Percentiles rank a stretch among this genome's conserved stretches.
Conservation (phyloP, 2,329 filamentous ascomycete species). For the Epichloe elymi region DNA sequence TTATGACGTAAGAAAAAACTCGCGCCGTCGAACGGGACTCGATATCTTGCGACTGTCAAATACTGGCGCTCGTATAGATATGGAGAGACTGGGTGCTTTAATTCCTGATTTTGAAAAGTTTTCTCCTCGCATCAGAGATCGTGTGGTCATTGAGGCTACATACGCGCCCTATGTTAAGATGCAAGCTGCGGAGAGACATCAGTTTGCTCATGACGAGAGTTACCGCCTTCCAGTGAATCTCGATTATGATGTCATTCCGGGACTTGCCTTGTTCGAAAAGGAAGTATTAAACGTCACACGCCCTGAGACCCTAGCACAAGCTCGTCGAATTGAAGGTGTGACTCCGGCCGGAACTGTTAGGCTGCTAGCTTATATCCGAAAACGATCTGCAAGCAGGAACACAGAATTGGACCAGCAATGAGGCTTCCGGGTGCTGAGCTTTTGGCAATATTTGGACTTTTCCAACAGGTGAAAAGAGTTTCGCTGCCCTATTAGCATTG, state of each 20-base stretch:
- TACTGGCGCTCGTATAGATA: constrained; percentile 27
- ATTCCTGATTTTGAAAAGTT: constrained; percentile 46
- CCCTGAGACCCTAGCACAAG: constrained; percentile 82
- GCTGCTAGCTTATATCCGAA: constrained; percentile 49
- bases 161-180: constrained; percentile 79
- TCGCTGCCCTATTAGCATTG: not conserved
- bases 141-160: constrained; percentile 67
- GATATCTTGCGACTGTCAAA: constrained; percentile 63
- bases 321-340: constrained; percentile 71
- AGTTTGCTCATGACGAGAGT: constrained; percentile 64
- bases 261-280: constrained; percentile 70
- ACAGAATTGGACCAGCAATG: not conserved
- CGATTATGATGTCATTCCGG: constrained; percentile 61
- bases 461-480: not conserved
- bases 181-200: constrained; percentile 52
- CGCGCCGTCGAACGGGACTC: constrained; percentile 55
- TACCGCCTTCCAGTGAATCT: constrained; percentile 59
- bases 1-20: constrained; percentile 55
- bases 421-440: not conserved
- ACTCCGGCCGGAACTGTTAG: constrained; percentile 47
- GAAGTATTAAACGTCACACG: constrained; percentile 53
- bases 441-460: not conserved
- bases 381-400: not conserved
- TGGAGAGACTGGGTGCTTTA: constrained; percentile 42
- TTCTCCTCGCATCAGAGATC: constrained; percentile 44